Evolutionary conservation across 345 rosid genomes (phyloP), one percentile per base, ranked within the genome.

Genomic region (Eucalyptus erythrocorys): DNA sequence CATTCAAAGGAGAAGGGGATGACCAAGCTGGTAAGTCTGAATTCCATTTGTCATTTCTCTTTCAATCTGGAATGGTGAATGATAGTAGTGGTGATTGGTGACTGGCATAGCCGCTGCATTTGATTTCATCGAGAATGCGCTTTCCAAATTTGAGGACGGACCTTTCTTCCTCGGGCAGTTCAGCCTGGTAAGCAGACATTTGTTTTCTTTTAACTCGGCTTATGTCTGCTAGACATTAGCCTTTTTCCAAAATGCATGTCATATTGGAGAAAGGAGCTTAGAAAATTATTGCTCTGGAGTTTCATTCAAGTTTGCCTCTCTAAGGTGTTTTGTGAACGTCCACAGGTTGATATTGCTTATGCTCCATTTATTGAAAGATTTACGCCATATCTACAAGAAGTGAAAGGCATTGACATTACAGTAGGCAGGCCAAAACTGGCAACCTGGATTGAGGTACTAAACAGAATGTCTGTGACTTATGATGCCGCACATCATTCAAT

Each of bases 111-210:
- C 89, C 45, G 89, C 92, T 89, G 97, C 94, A 85, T 96, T 97
- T 71, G 97, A 95, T 93, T 86, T 91, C 91, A 90, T 97, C 30
- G 99, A 96, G 92, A 90, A 88, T 24, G 97, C 95, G 66, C 95
- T 95, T 88, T 90, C 93, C 85, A 96, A 93, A 89, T 97, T 93
- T 76, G 89, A 90, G 30, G 94, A 97, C 61, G 98, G 99, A 43
- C 94, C 95, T 27, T 97, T 96, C 95, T 94, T 97, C 91, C 95
- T 97, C 6, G 97, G 96, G 80, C 95, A 92, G 84, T 94, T 95
- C 89, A 94, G 98, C 90, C 91, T 95, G 93, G 96, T 95, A 89
- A 88, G 87, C 30, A 55, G 37, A 84, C 86, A 21, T 42, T 48
- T 49, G 64, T 61, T 76, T 85, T 53, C 30, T 37, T 68, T 4